Percentiles rank a stretch among this genome's conserved stretches.
These are phyloP conservation scores for Leptomonas seymouri DNA, from an alignment of 208 protist species.

Conservation along the genomic window DNA sequence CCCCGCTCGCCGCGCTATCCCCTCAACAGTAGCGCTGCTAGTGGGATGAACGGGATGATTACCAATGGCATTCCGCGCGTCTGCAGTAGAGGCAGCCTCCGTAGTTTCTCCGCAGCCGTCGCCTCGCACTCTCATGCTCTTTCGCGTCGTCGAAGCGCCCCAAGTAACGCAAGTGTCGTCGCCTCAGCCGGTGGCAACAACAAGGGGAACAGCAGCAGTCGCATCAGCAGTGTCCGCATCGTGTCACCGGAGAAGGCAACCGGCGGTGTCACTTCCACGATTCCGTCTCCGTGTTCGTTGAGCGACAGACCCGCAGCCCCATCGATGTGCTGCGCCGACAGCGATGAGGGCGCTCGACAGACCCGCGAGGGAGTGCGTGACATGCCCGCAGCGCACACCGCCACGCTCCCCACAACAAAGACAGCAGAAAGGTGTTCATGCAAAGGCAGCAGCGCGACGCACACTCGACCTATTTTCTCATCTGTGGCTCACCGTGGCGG, in stretches of 20 bases:
- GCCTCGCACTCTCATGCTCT: neutral
- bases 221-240: neutral
- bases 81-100: constrained; percentile 11
- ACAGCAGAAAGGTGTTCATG: neutral
- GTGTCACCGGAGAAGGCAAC: constrained; percentile 3
- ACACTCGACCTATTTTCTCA: neutral
- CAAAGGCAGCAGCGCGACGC: neutral
- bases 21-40: neutral
- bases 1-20: neutral
- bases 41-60: neutral
- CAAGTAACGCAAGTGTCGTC: neutral
- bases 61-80: neutral
- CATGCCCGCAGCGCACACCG: neutral
- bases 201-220: neutral
- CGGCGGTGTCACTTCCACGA: neutral
- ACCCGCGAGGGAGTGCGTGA: neutral
- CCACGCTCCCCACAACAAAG: neutral
- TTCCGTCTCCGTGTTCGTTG: constrained; percentile 3
- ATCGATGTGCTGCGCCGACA: neutral
- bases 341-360: neutral
- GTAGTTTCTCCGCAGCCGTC: neutral
- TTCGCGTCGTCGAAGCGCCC: neutral
- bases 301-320: constrained; percentile 5
- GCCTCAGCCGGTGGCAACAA: neutral
- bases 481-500: constrained; percentile 14